Conservation (phyloP, 2,329 filamentous ascomycete genomes). For the Fusarium sambucinum region DNA sequence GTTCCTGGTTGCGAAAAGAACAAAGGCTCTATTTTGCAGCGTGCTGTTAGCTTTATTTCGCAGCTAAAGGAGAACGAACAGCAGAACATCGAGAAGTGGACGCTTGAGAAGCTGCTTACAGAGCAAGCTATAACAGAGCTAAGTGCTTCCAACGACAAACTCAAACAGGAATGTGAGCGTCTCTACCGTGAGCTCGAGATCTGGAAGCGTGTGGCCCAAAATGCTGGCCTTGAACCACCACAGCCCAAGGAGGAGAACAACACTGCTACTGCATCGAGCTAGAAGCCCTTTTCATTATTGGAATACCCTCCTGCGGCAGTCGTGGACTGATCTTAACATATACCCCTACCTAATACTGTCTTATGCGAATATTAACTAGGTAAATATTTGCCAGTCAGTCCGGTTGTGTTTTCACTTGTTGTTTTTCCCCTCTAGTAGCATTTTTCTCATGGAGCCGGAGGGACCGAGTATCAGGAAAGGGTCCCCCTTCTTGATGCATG, state of each 20-base stretch:
- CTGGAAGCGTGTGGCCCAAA: conserved; percentile 79
- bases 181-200: conserved; percentile 82
- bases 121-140: conserved; percentile 92
- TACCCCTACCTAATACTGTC: conserved; percentile 42
- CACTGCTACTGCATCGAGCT: conserved; percentile 46
- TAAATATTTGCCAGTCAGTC: conserved; percentile 15
- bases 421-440: conserved; percentile 11
- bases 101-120: conserved; percentile 87
- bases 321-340: conserved; percentile 37
- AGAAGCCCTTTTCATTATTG: conserved; percentile 41
- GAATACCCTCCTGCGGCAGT: conserved; percentile 20
- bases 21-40: conserved; percentile 95
- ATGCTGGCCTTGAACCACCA: conserved; percentile 65
- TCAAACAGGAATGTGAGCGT: conserved; percentile 82
- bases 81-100: conserved; percentile 95
- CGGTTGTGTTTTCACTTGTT: conserved; percentile 29
- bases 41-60: conserved; percentile 92
- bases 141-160: conserved; percentile 86
- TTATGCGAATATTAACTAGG: background rate
- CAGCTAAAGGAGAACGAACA: conserved; percentile 95
- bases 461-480: conserved; percentile 9
- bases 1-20: conserved; percentile 99
- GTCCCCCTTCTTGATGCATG: conserved; percentile 26
- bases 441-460: conserved; percentile 15
- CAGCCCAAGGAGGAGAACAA: conserved; percentile 55